phyloP scores from a whole-genome alignment of 345 rosid genomes.

The Rhizophora mangle region DNA sequence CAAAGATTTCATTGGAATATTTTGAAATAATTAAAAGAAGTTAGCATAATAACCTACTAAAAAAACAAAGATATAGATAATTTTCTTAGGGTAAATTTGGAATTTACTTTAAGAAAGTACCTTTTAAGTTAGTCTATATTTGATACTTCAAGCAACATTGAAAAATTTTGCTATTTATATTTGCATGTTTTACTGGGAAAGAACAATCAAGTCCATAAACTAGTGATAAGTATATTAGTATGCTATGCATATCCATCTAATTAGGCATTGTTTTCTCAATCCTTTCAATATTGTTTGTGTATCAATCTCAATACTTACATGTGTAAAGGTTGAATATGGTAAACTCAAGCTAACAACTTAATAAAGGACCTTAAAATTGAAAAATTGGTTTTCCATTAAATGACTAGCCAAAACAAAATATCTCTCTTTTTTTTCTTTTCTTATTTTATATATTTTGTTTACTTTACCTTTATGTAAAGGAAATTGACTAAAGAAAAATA shows the following conservation, averaged over 20 bases:
- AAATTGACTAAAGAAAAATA: conserved; percentile 88
- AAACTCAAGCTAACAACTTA: conserved; percentile 87
- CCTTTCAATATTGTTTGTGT: neutral
- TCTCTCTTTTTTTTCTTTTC: neutral
- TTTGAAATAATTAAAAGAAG: no score
- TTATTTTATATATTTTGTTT: conserved; percentile 4
- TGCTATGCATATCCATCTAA: neutral
- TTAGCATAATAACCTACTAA: no score
- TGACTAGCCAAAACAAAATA: conserved; percentile 47
- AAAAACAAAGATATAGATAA: no score
- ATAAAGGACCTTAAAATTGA: conserved; percentile 61
- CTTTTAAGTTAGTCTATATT: no score
- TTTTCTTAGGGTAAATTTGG: no score
- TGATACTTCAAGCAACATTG: no score
- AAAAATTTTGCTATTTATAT: no score
- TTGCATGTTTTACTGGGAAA: no score
- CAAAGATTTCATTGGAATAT: no score
- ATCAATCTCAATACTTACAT: conserved; percentile 76
- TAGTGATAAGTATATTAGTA: neutral
- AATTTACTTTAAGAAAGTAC: no score
- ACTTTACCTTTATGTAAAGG: conserved; percentile 35
- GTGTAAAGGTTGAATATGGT: conserved; percentile 91
- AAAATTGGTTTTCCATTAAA: conserved; percentile 73
- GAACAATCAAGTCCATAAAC: no score
- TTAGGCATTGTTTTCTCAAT: neutral